phyloP scores from a whole-genome alignment of 2,329 filamentous ascomycete genomes.

The Emmonsiellopsis sp. region DNA sequence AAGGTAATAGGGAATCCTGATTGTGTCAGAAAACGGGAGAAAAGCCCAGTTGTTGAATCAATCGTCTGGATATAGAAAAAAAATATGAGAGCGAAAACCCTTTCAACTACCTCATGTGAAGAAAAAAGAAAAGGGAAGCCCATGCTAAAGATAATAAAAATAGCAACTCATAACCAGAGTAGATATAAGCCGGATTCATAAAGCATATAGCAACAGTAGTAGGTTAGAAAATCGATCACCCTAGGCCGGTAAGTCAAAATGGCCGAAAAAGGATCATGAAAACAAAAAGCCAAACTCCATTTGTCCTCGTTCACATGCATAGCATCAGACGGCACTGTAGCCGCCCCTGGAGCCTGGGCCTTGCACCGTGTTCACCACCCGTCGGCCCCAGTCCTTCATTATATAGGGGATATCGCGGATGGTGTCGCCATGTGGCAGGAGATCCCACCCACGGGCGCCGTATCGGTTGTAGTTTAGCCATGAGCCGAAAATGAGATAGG shows the following conservation, averaged over 20 bases:
- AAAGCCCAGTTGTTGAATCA: too few relatives aligned
- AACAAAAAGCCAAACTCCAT: not conserved
- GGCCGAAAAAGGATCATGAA: not conserved
- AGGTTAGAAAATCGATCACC: not conserved
- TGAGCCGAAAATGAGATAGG: constrained; percentile 94
- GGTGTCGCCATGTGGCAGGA: constrained; percentile 84
- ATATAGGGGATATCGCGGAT: constrained; percentile 89
- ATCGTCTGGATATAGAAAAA: too few relatives aligned
- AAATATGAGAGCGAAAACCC: too few relatives aligned
- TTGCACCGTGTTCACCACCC: constrained; percentile 74
- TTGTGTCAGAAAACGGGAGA: too few relatives aligned
- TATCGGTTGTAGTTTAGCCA: constrained; percentile 99
- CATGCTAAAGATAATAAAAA: not conserved
- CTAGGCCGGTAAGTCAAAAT: not conserved
- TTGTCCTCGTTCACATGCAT: not conserved
- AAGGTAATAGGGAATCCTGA: too few relatives aligned
- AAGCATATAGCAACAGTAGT: not conserved
- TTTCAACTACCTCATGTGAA: too few relatives aligned
- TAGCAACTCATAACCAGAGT: not conserved
- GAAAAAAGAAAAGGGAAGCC: too few relatives aligned
- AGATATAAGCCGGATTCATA: not conserved
- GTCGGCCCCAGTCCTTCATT: constrained; percentile 75
- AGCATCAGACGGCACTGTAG: constrained; percentile 75
- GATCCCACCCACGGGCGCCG: constrained; percentile 88
- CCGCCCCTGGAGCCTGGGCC: constrained; percentile 77